Base-by-base conservation (phyloP, 768 basidiomycete species). In the Tricholoma sp. region DNA sequence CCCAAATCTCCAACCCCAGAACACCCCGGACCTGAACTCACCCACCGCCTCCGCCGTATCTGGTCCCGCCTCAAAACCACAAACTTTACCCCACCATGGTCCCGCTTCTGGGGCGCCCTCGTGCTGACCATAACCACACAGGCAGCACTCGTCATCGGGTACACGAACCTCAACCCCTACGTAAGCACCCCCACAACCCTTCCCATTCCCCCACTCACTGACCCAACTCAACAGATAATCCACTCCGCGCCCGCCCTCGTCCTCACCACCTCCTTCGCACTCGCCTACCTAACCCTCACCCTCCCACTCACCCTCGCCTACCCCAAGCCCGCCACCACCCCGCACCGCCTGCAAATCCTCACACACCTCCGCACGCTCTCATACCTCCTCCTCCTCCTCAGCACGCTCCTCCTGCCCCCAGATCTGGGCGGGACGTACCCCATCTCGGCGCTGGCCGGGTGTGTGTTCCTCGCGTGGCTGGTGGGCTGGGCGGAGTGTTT, bases 391-490 rank as follows among this genome's bases (percentile, higher is more conserved):
- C 77, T 87, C 9, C 65, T 86, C 5, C 54, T 74, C 7, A 73
- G 78, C 8, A 85, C 84, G 1, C 63, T 79, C 32, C 61, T 72
- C 13, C 64, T 83, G 32, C 72, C 71, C 10, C 59, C 68, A 5
- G 64, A 75, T 4, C 60, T 87, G 10, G 84, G 82, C 0, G 80
- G 83, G 0, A 65, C 80, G 15, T 89, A 88, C 66, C 74, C 80
- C 52, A 57, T 85, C 36, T 82, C 79, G 1, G 74, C 74, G 9
- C 83, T 83, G 76, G 77, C 88, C 53, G 61, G 69, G 1, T 76
- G 75, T 18, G 68, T 76, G 4, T 73, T 82, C 53, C 60, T 83
- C 1, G 82, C 75, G 2, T 69, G 75, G 32, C 51, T 75, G 3
- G 54, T 80, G 13, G 75, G 72, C 1, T 66, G 70, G 29, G 54